Percentiles rank a stretch among this genome's conserved stretches.
Conservation (phyloP, 768 basidiomycete species). For the Russula sp. region DNA sequence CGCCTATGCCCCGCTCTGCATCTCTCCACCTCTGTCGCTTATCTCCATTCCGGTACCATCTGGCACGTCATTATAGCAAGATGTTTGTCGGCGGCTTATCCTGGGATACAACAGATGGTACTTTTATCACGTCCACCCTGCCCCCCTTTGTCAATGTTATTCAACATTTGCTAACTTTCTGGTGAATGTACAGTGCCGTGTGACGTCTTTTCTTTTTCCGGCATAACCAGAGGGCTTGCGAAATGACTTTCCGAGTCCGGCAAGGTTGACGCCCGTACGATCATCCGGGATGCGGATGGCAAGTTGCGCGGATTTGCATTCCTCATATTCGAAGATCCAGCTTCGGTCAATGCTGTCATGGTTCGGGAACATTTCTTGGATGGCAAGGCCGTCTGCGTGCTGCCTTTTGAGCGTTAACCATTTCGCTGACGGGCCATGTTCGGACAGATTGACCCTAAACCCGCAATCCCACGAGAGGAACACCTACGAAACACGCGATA, state of each 20-base stretch:
- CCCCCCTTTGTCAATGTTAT: conserved; percentile 27
- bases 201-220: conserved; percentile 3
- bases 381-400: conserved; percentile 86
- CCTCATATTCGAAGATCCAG: conserved; percentile 89
- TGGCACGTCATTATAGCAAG: conserved; percentile 58
- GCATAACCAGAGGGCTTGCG: conserved; percentile 55
- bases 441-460: conserved; percentile 94
- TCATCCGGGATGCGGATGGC: conserved; percentile 95
- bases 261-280: conserved; percentile 94
- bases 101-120: conserved; percentile 99
- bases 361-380: conserved; percentile 89
- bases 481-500: conserved; percentile 85
- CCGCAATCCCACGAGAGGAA: conserved; percentile 94
- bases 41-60: conserved; percentile 21
- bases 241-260: conserved; percentile 95
- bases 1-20: conserved; percentile 21
- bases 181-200: conserved; percentile 35
- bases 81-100: conserved; percentile 99
- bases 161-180: conserved; percentile 19
- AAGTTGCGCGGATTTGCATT: conserved; percentile 97
- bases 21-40: conserved; percentile 21
- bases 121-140: conserved; percentile 31
- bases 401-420: conserved; percentile 4
- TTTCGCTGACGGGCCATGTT: conserved; percentile 14
- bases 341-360: conserved; percentile 94